Evolutionary conservation across 345 rosid genomes (phyloP).

Genomic region (Syzygium jambos): DNA sequence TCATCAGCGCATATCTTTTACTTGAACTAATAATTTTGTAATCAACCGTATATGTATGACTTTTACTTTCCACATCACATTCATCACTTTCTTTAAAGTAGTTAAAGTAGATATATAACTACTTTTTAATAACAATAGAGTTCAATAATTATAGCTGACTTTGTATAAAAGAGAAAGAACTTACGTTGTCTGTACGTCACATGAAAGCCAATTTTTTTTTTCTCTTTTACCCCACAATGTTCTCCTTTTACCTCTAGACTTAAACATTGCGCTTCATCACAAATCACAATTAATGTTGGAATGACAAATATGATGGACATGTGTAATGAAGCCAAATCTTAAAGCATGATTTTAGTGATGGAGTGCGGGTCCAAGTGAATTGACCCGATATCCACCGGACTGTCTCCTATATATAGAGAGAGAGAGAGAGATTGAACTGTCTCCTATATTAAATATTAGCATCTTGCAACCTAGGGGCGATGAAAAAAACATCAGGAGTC

Average conservation of each 20-base stretch:
- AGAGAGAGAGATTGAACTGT: too few relatives aligned
- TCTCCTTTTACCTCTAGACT: not conserved
- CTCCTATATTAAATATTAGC: not conserved
- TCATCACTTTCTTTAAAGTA: not conserved
- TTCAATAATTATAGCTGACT: not conserved
- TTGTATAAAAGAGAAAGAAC: not conserved
- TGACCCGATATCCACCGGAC: not conserved
- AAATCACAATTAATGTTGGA: not conserved
- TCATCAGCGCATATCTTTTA: not conserved
- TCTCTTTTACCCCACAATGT: not conserved
- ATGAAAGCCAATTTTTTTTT: not conserved
- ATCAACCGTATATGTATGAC: not conserved
- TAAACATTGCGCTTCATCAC: not conserved
- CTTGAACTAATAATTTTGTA: not conserved
- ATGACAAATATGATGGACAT: not conserved
- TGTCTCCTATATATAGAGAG: not conserved
- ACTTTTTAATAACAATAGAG: not conserved
- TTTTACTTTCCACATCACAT: not conserved
- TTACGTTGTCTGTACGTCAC: not conserved
- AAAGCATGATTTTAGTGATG: not conserved
- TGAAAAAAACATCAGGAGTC: not conserved
- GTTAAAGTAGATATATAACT: not conserved
- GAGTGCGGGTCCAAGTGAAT: not conserved
- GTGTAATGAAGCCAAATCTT: not conserved
- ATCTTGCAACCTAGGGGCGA: not conserved